Evolutionary conservation across 2,329 filamentous ascomycete genomes (phyloP), one percentile per base, ranked within the genome.

Genomic region (Ophiostoma sp.): DNA sequence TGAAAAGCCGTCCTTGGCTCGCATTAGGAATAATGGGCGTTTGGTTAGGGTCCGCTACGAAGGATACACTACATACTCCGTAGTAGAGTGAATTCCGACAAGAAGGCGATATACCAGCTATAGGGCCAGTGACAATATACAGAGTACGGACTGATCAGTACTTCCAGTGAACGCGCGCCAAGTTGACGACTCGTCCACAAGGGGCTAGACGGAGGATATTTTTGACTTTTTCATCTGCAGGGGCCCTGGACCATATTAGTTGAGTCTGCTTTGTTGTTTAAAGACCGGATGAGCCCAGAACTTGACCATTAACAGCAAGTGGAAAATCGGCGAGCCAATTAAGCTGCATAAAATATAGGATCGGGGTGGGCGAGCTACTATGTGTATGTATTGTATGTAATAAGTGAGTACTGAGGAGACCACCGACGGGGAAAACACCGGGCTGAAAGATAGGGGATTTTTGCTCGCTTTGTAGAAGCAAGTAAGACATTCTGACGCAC

Each of bases 271-370:
- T 48, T 15, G 17, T 17, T 7, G 20, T 48, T n/a, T n/a, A 57
- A 27, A 57, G 52, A 27, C 52, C 52, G 10, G 52, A 54, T 54
- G 52, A 54, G 52, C 23, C 20, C 23, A 52, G 52, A 23, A 57
- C 52, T 57, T 57, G 52, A 15, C 52, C 52, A 27, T 57, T 57
- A 27, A 57, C n/a, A 57, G 23, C 15, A 57, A 57, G 52, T 57
- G 52, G 23, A 57, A 57, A 57, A 31, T 57, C n/a, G 23, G 52
- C 23, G 23, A 57, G n/a, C 52, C 52, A 57, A 57, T 57, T 27
- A 57, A 57, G 52, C 52, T 57, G 52, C 52, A 57, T 57, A 57
- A 57, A 57, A 57, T 57, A 57, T 57, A 57, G n/a, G 52, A 57
- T 57, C 52, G 52, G 52, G 52, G 52, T 57, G 52, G 23, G 52